phyloP scores from a whole-genome alignment of 2,329 filamentous ascomycete genomes.

The Zymoseptoria crescenta region DNA sequence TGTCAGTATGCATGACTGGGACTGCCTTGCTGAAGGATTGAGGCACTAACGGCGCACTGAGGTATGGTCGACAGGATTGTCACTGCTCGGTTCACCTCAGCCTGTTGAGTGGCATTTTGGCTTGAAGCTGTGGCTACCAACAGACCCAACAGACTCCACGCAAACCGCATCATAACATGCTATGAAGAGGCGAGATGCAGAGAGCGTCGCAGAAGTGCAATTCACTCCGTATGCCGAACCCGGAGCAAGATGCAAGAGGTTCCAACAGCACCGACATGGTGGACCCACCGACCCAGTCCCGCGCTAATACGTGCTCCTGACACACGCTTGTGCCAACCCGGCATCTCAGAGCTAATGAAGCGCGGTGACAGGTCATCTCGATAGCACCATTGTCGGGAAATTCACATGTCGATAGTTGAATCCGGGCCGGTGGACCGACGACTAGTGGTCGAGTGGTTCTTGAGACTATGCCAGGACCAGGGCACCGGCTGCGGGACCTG shows the following conservation, averaged over 20 bases:
- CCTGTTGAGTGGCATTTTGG: conserved; percentile 10
- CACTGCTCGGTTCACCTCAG: conserved; percentile 6
- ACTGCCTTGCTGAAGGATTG: background rate
- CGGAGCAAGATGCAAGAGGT: background rate
- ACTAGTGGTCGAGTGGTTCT: background rate
- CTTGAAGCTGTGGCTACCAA: conserved; percentile 3
- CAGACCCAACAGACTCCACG: conserved; percentile 4
- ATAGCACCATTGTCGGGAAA: background rate
- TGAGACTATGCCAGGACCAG: background rate
- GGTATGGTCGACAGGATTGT: conserved; percentile 9
- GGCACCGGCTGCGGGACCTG: background rate
- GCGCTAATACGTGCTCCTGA: background rate
- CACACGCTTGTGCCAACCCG: too few relatives aligned
- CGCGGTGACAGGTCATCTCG: background rate
- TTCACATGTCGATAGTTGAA: background rate
- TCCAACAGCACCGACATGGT: background rate
- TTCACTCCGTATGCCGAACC: background rate
- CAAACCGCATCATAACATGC: conserved; percentile 6
- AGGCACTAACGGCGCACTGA: conserved; percentile 9
- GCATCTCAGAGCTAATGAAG: background rate
- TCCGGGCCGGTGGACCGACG: background rate
- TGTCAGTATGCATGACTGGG: background rate
- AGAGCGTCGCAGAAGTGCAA: background rate
- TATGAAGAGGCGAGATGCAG: background rate
- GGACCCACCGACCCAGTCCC: background rate